Evolutionary conservation across 202 grass and related monocot species (phyloP), one percentile per base, ranked within the genome.

Genomic region (Hordeum pubiflorum): DNA sequence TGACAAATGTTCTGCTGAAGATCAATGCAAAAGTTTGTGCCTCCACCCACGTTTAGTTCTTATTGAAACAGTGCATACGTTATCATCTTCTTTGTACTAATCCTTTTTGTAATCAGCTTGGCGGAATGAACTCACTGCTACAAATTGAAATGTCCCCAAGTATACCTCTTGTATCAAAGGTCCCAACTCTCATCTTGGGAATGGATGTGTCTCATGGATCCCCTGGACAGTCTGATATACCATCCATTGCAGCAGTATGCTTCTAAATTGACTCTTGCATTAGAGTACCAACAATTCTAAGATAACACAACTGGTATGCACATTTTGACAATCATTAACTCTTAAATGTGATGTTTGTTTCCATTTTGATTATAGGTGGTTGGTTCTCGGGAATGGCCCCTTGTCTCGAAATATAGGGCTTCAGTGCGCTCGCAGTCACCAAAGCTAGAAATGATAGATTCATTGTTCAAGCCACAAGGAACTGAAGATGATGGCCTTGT

Each of bases 141-240:
- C 86, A 87, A 75, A 69, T 91, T 66, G 95, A 98, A 85, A 22
- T 82, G 12, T 24, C 26, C 14, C 84, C 82, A 36, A 37, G 66
- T 37, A 93, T 98, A 79, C 92, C 92, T 78, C 68, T 88, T 17
- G 62, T 97, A 23, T 97, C 95, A 6, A 92, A 87, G 64, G 34
- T 67, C 4, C 92, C 95, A 11, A 97, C 92, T 65, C 77, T 97
- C 8, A 94, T 97, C 18, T 48, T 97, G 23, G 95, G 95, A 34
- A 97, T 97, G 92, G 95, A 97, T 76, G 95, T 97, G 1, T 89
- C 84, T 2, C 92, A 94, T 67, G 92, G 95, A 5, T 94, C 92
- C 1, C 92, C 95, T 63, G 92, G 95, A 59, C 95, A 93, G 55
- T 91, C 95, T 48, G 92, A 91, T 73, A 29, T 89, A 43, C 95